Evolutionary conservation across 805 yeast genomes (phyloP).

Genomic region (Yamadazyma sp.): DNA sequence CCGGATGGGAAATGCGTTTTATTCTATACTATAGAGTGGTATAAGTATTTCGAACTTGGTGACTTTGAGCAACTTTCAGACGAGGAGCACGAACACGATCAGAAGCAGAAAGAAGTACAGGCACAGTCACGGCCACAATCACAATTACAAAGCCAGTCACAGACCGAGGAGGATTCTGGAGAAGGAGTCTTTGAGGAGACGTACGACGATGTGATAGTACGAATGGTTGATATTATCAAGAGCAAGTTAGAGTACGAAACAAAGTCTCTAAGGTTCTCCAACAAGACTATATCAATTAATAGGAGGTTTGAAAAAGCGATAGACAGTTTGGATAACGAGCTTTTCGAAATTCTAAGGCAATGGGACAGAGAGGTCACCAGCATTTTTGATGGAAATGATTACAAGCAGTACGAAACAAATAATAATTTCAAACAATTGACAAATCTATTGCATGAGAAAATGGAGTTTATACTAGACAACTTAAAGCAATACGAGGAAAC

Average conservation of each 20-base stretch:
- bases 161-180: not conserved
- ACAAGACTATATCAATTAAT: slow-evolving; percentile 21
- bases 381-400: not conserved
- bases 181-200: not conserved
- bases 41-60: slow-evolving; percentile 37
- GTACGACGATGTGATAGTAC: slow-evolving; percentile 14
- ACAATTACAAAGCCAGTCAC: no score
- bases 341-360: slow-evolving; percentile 5
- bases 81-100: no score
- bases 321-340: slow-evolving; percentile 1
- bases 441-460: slow-evolving; percentile 1
- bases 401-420: not conserved
- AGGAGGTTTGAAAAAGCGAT: slow-evolving; percentile 3
- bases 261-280: slow-evolving; percentile 27
- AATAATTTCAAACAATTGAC: slow-evolving; percentile 2
- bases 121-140: no score
- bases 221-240: slow-evolving; percentile 18
- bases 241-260: slow-evolving; percentile 33
- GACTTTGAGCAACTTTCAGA: slow-evolving; percentile 5
- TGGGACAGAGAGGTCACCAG: slow-evolving; percentile 4
- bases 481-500: slow-evolving; percentile 13
- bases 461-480: not conserved
- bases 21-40: slow-evolving; percentile 61
- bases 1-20: slow-evolving; percentile 65
- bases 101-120: no score